Base-by-base conservation (phyloP, 805 yeast species). In the Hanseniaspora osmophila region DNA sequence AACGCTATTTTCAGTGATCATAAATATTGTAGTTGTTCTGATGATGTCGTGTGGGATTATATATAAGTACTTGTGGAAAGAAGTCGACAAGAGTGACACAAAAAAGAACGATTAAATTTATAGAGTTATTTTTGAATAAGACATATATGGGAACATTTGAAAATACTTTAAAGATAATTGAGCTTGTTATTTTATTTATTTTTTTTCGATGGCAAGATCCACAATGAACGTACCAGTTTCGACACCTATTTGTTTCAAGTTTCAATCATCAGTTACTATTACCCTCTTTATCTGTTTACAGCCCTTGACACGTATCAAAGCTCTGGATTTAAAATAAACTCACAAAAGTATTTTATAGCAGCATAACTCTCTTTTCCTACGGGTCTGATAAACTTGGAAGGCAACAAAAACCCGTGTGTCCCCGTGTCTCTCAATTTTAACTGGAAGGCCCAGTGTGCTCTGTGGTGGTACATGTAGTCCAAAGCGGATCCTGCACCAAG, bases 371-470 rank as follows among this genome's bases (percentile, higher is more conserved):
- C 95, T 45, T 67, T 65, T 1, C 94, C 95, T 9, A 83, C 94
- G 1, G 94, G 90, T 19, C 58, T 66, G 46, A 86, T 85, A 56
- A 67, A 75, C 53, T 73, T 74, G 1, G 78, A 54, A 6, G 95
- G 95, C 38, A 85, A 65, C 51, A 86, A 67, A 56, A 84, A 86
- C 1, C 95, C 95, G 55, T 82, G 88, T 42, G 75, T 71, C 0
- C 95, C 94, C 16, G 81, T 74, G 57, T 85, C 95, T 55, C 95
- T 70, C 46, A 86, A 66, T 61, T 85, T 84, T 47, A 86, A 64
- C 55, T 84, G 94, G 62, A 79, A 80, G 1, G 94, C 94, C 87
- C 88, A 84, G 54, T 69, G 75, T 0, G 92, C 92, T 48, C 78
- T 73, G 55, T 78, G 75, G 61, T 83, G 86, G 56, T 84, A 85